A percentile compares a stretch with the other conserved stretches of the same genome.
These are phyloP conservation scores for Neurospora pannonica DNA, from an alignment of 495 filamentous ascomycete species.

Conservation along the genomic window DNA sequence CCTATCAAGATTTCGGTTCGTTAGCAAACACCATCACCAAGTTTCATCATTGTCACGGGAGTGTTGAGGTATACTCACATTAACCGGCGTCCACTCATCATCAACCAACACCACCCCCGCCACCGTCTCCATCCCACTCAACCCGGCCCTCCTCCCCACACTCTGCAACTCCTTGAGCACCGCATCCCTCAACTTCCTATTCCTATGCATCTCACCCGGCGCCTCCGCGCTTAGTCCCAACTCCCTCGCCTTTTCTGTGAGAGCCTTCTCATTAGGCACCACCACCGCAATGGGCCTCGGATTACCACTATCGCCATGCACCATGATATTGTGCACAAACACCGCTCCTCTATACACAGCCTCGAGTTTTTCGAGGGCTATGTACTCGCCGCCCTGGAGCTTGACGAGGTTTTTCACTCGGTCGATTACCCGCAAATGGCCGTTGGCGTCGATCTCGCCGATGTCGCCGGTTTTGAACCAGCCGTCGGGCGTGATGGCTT, in stretches of 20 bases:
- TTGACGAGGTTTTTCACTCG: conserved; percentile 80
- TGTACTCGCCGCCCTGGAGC: conserved; percentile 56
- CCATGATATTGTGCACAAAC: conserved; percentile 49
- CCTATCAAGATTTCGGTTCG: too few species aligned
- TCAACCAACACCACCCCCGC: conserved; percentile 50
- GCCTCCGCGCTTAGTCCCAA: conserved; percentile 37
- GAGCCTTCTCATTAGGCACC: conserved; percentile 43
- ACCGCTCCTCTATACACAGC: conserved; percentile 48
- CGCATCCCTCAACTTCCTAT: conserved; percentile 37
- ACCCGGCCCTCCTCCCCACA: conserved; percentile 40
- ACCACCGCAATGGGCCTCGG: conserved; percentile 50
- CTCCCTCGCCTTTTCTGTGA: conserved; percentile 42
- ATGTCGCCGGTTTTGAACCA: conserved; percentile 95
- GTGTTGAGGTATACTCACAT: too few species aligned
- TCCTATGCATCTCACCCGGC: conserved; percentile 23
- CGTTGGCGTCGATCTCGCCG: conserved; percentile 59
- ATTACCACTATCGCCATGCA: conserved; percentile 43
- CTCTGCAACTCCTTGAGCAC: conserved; percentile 47
- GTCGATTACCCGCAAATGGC: conserved; percentile 80
- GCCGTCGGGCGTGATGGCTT: conserved; percentile 71
- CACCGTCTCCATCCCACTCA: conserved; percentile 49
- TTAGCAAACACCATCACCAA: too few species aligned
- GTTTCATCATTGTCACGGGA: too few species aligned
- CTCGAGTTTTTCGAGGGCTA: conserved; percentile 59
- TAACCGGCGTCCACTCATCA: conserved; percentile 58